Evolutionary conservation across 2,329 filamentous ascomycete species (phyloP), one percentile per base, ranked within the genome.

Genomic region (Sarocladiaceae sp.): DNA sequence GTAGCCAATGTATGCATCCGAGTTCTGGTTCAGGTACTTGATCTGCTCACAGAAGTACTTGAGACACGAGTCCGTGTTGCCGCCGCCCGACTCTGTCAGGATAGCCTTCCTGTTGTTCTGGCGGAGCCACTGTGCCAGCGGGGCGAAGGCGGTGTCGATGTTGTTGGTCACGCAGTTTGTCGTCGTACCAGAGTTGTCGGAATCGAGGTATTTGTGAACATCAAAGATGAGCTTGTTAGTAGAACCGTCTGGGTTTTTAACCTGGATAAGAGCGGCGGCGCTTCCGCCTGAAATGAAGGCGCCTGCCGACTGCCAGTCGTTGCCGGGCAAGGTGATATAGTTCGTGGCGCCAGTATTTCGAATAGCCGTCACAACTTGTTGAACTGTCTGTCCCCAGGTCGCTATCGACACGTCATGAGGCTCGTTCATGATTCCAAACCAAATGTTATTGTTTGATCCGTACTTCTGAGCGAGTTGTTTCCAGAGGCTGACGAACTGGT

Each of bases 361-460:
- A 53, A 87, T 84, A 3, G 79, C 82, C 1, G 73, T 80, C 2
- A 87, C 82, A 13, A 69, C 79, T 11, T 68, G 69, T 55, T 85
- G 82, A 48, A 77, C 74, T 0, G 76, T 79, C 4, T 67, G 58
- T 1, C 75, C 78, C 82, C 82, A 85, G 1, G 62, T 58, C 20
- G 55, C 58, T 50, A 82, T 67, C 53, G 80, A 71, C 45, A 76
- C 59, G 43, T 79, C 74, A 57, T 83, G 78, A 6, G 82, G 81
- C 62, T 82, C 82, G 61, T 85, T 86, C 80, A 85, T 85, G 34
- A 85, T 57, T 12, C 79, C 80, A 51, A 85, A 85, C 62, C 48
- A 73, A 58, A 42, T 69, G 69, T 20, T 77, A 29, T 67, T 57
- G 41, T 78, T 61, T 5, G 69, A 68, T 0, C 66, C 73, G 59